Percentiles rank a stretch among this genome's conserved stretches.
phyloP scores from a whole-genome alignment of 2,329 filamentous ascomycete species.

The Fusarium azukiicola region DNA sequence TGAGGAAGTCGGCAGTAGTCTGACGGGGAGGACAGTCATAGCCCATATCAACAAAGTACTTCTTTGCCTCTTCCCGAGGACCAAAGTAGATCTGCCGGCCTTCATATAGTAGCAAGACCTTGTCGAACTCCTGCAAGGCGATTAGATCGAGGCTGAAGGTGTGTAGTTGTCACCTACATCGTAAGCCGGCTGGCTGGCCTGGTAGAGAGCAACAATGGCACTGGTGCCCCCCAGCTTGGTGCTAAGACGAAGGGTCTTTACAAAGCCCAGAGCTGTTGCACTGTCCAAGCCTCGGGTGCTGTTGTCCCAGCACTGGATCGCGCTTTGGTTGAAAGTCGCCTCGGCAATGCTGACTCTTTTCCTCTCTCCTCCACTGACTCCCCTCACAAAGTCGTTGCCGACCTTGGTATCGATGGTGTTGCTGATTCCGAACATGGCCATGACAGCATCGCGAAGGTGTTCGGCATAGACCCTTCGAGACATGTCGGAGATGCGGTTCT shows the following conservation, averaged over 20 bases:
- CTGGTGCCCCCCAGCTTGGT: conserved; percentile 79
- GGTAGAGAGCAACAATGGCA: conserved; percentile 81
- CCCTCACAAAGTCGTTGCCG: conserved; percentile 84
- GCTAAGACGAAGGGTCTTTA: conserved; percentile 64
- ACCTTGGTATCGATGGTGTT: conserved; percentile 87
- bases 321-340: conserved; percentile 76
- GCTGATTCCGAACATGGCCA: conserved; percentile 82
- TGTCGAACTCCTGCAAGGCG: conserved; percentile 73
- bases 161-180: conserved; percentile 53
- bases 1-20: conserved; percentile 87
- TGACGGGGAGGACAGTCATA: conserved; percentile 75
- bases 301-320: conserved; percentile 58
- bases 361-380: conserved; percentile 88
- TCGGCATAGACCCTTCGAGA: conserved; percentile 26
- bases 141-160: not conserved
- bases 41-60: conserved; percentile 63
- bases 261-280: conserved; percentile 49
- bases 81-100: conserved; percentile 79
- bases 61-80: conserved; percentile 43
- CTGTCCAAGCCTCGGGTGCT: conserved; percentile 54
- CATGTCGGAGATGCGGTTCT: conserved; percentile 30
- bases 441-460: conserved; percentile 65
- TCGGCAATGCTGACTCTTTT: conserved; percentile 89
- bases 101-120: conserved; percentile 83
- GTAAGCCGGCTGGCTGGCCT: conserved; percentile 69